phyloP scores from a whole-genome alignment of 805 yeast species.

The Yarrowia yakushimensis region DNA sequence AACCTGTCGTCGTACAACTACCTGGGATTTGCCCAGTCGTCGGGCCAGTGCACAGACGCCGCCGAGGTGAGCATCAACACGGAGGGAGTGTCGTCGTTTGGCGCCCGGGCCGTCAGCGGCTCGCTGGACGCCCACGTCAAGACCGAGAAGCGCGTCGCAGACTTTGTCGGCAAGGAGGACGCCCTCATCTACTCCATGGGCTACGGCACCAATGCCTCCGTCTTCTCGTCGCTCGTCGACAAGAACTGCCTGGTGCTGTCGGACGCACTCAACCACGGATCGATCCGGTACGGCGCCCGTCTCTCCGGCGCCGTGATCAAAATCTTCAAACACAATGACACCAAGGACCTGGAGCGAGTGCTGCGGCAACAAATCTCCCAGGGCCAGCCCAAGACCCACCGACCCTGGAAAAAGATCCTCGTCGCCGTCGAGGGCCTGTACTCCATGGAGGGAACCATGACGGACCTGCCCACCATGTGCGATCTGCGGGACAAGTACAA shows the following conservation, averaged over 20 bases:
- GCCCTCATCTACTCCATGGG: slow-evolving; percentile 89
- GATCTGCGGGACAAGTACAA: slow-evolving; percentile 79
- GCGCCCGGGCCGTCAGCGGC: slow-evolving; percentile 73
- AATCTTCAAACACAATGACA: slow-evolving; percentile 88
- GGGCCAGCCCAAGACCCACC: slow-evolving; percentile 91
- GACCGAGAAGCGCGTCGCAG: slow-evolving; percentile 75
- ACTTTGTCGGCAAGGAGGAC: slow-evolving; percentile 87
- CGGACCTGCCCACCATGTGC: slow-evolving; percentile 72
- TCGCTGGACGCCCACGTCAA: slow-evolving; percentile 67
- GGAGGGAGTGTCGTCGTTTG: slow-evolving; percentile 75
- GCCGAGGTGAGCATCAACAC: slow-evolving; percentile 61
- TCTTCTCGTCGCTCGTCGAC: slow-evolving; percentile 80
- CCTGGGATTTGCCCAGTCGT: slow-evolving; percentile 94
- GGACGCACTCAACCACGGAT: slow-evolving; percentile 93
- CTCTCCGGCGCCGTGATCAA: slow-evolving; percentile 89
- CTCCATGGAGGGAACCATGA: slow-evolving; percentile 73
- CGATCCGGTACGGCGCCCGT: slow-evolving; percentile 92
- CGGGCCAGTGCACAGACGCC: slow-evolving; percentile 82
- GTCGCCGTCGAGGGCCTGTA: slow-evolving; percentile 90
- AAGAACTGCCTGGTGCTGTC: slow-evolving; percentile 86
- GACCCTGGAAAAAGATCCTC: slow-evolving; percentile 83
- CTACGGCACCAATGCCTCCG: slow-evolving; percentile 88
- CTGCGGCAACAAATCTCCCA: slow-evolving; percentile 81
- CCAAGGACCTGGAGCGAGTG: slow-evolving; percentile 70
- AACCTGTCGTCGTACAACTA: slow-evolving; percentile 90